These are phyloP conservation scores for Aspergillus bridgeri DNA, from an alignment of 495 filamentous ascomycete genomes.

Conservation along the genomic window DNA sequence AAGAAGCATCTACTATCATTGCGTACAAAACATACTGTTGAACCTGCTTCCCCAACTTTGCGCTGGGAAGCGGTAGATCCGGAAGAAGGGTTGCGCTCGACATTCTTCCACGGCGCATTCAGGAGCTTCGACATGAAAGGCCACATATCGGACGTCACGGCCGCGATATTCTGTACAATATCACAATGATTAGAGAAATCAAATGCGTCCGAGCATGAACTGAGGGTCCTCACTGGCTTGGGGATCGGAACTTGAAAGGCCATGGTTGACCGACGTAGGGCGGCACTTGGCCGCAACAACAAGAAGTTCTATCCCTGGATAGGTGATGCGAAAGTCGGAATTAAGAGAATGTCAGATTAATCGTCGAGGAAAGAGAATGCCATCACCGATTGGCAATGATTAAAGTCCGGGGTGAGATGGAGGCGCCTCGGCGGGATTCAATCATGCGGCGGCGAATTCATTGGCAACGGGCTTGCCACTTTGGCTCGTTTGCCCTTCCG, in stretches of 20 bases:
- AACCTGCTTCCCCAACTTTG: conserved; percentile 12
- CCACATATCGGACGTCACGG: conserved; percentile 43
- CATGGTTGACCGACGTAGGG: conserved; percentile 42
- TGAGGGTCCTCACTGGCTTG: conserved; percentile 33
- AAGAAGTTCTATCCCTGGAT: conserved; percentile 20
- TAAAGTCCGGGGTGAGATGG: neutral
- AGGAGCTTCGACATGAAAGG: conserved; percentile 43
- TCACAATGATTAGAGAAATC: conserved; percentile 14
- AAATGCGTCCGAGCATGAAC: neutral
- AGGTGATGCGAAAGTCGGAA: conserved; percentile 8
- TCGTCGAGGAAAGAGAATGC: neutral
- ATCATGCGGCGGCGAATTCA: conserved; percentile 34
- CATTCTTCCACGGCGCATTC: conserved; percentile 32
- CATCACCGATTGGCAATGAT: neutral
- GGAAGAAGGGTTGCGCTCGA: conserved; percentile 17
- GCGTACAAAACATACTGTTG: conserved; percentile 17
- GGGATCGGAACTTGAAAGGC: conserved; percentile 45
- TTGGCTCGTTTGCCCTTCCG: conserved; percentile 19
- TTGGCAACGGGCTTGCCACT: conserved; percentile 25
- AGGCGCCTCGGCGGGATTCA: neutral
- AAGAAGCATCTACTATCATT: neutral
- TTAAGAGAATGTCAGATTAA: conserved; percentile 1
- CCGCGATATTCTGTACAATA: conserved; percentile 31
- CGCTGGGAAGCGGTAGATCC: conserved; percentile 22
- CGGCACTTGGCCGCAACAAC: conserved; percentile 42